Base-by-base conservation (phyloP, 2,329 filamentous ascomycete genomes). In the Claviceps capensis region DNA sequence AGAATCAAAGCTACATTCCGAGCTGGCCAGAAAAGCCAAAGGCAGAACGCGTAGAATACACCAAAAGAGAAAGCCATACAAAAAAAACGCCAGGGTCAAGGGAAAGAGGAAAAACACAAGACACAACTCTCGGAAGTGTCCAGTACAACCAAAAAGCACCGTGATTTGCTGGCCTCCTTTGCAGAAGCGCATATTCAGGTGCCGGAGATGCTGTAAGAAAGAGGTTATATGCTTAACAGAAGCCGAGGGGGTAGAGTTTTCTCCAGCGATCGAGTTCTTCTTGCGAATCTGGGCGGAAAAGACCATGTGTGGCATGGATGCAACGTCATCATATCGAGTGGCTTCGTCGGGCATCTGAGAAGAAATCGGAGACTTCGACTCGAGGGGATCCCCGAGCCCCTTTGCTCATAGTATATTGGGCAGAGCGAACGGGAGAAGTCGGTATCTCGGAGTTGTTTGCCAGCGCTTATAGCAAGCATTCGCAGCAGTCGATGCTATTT, bases 401-500 rank as follows among this genome's bases (percentile, higher is more conserved):
- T 40, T 16, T 11, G 19, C 36, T 17, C 22, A 40, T 43, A 13
- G n/a, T 11, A 3, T 13, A 41, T 16, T 42, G 36, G 36, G 36
- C 38, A 19, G 23, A 14, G 36, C 26, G 16, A 43, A n/a, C 13
- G 4, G n/a, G 48, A 16, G 17, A 19, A 22, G 11, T 5, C 8
- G 23, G 5, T n/a, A 30, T 45, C 43, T 34, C 26, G 44, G 44
- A 16, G 17, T 36, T 19, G 16, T 16, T 26, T 22, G 22, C 14
- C 26, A 6, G 30, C 49, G 30, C 47, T 61, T 65, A 69, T 54
- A 61, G 61, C 53, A 68, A 60, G 56, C 69, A 71, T 52, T 72
- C 69, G 58, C 70, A 72, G 55, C 69, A 69, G 16, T 69, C 67
- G 56, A 68, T 63, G 56, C 68, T 70, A 34, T 45, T 41, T 11